Evolutionary conservation across 2,329 filamentous ascomycete genomes (phyloP).

Genomic region (Annulohypoxylon truncatum): DNA sequence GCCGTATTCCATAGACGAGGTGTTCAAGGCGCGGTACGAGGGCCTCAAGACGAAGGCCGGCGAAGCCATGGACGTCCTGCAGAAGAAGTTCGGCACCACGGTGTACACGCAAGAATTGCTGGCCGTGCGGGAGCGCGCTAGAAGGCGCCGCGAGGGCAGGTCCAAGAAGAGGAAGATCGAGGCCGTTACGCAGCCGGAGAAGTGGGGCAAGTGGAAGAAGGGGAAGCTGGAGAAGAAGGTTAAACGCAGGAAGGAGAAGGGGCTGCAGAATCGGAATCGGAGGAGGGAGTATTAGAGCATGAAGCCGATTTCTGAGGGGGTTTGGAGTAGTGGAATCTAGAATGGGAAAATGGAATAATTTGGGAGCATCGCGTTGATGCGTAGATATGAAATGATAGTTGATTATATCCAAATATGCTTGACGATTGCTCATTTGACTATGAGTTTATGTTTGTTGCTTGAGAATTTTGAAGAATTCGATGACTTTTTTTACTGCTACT

Average conservation of each 20-base stretch:
- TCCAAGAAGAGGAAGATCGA: slow-evolving; percentile 90
- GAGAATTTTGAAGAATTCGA: too few species aligned
- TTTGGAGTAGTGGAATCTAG: background rate
- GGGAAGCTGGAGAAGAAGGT: slow-evolving; percentile 88
- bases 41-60: slow-evolving; percentile 76
- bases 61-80: slow-evolving; percentile 83
- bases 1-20: slow-evolving; percentile 76
- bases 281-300: slow-evolving; percentile 74
- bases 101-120: slow-evolving; percentile 81
- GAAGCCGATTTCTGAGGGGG: background rate
- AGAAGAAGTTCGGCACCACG: slow-evolving; percentile 84
- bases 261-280: slow-evolving; percentile 75
- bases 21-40: slow-evolving; percentile 77
- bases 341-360: background rate
- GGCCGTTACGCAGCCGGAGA: slow-evolving; percentile 84
- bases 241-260: slow-evolving; percentile 82
- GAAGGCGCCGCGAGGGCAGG: slow-evolving; percentile 76
- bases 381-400: background rate
- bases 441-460: too few species aligned
- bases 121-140: slow-evolving; percentile 78
- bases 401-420: too few species aligned
- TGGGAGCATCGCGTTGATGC: too few species aligned
- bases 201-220: slow-evolving; percentile 80
- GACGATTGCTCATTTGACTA: too few species aligned
- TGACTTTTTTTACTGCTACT: too few species aligned